phyloP scores from a whole-genome alignment of 352 stramenopile genomes.

The Peronospora destructor region DNA sequence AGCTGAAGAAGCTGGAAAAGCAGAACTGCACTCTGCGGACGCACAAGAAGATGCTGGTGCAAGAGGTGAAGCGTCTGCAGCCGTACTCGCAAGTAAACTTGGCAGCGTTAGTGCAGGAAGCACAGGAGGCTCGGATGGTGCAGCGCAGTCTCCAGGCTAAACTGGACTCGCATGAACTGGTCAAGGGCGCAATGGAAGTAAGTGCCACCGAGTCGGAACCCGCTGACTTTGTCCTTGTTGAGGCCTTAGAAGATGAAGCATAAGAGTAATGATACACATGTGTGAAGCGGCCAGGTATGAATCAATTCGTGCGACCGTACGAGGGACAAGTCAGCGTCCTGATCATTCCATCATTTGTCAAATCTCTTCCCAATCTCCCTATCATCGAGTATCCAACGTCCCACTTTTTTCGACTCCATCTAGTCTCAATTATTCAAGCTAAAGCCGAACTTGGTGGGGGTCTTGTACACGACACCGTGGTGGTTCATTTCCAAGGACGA shows the following conservation, averaged over 20 bases:
- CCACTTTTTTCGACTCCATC: background rate
- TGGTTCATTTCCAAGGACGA: conserved; percentile 22
- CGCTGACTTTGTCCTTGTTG: conserved; percentile 29
- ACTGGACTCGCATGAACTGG: conserved; percentile 24
- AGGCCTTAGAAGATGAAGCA: conserved; percentile 15
- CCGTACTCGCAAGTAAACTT: conserved; percentile 64
- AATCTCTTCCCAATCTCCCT: background rate
- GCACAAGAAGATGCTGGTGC: conserved; percentile 55
- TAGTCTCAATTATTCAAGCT: conserved; percentile 14
- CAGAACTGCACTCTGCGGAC: conserved; percentile 37
- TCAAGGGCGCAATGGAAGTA: background rate
- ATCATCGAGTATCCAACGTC: background rate
- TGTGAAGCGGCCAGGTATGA: too few species aligned
- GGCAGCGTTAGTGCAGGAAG: conserved; percentile 52
- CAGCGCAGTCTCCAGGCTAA: conserved; percentile 55
- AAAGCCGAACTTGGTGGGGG: background rate
- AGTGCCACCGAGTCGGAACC: background rate
- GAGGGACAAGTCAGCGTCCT: conserved; percentile 2
- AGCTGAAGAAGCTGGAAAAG: conserved; percentile 18
- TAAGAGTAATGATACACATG: background rate
- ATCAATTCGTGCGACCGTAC: too few species aligned
- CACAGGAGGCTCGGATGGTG: conserved; percentile 67
- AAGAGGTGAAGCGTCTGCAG: conserved; percentile 64
- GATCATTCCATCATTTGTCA: background rate
- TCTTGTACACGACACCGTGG: conserved; percentile 8